phyloP scores from a whole-genome alignment of 2,329 filamentous ascomycete species.

The Aspergillus vadensis region DNA sequence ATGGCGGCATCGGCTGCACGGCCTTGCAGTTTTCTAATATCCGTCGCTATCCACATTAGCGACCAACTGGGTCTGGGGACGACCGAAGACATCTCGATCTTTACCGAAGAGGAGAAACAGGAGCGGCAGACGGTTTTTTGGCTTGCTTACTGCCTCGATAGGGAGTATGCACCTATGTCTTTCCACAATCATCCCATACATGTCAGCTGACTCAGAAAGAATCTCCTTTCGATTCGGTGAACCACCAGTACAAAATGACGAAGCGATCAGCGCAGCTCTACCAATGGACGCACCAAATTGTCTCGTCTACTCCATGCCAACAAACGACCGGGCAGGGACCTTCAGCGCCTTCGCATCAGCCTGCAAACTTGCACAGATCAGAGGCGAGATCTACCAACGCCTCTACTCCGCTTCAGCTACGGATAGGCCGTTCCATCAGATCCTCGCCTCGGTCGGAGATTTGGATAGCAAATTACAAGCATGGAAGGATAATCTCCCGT shows the following conservation, averaged over 20 bases:
- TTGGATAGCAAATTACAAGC: constrained; percentile 18
- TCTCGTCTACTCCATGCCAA: constrained; percentile 7
- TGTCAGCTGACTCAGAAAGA: constrained; percentile 10
- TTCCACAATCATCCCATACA: neutral
- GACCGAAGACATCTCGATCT: neutral
- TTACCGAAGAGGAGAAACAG: constrained; percentile 10
- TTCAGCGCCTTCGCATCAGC: constrained; percentile 18
- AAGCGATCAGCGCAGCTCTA: constrained; percentile 12
- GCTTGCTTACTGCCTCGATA: constrained; percentile 22
- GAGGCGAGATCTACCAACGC: constrained; percentile 17
- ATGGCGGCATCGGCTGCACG: constrained; percentile 15
- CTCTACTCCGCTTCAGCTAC: constrained; percentile 18
- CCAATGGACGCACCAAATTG: constrained; percentile 6
- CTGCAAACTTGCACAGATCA: constrained; percentile 21
- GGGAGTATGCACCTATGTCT: constrained; percentile 15
- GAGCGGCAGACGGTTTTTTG: constrained; percentile 19
- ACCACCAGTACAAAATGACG: constrained; percentile 17
- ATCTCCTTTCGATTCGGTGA: constrained; percentile 21
- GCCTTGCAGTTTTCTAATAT: constrained; percentile 17
- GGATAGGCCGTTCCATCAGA: constrained; percentile 15
- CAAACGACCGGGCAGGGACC: neutral
- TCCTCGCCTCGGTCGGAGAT: constrained; percentile 12
- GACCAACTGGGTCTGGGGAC: constrained; percentile 17
- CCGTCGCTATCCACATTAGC: constrained; percentile 18
- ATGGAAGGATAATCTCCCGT: constrained; percentile 17